Evolutionary conservation across 2,329 filamentous ascomycete genomes (phyloP), one percentile per base, ranked within the genome.

Genomic region (Cladobotryum protrusum): DNA sequence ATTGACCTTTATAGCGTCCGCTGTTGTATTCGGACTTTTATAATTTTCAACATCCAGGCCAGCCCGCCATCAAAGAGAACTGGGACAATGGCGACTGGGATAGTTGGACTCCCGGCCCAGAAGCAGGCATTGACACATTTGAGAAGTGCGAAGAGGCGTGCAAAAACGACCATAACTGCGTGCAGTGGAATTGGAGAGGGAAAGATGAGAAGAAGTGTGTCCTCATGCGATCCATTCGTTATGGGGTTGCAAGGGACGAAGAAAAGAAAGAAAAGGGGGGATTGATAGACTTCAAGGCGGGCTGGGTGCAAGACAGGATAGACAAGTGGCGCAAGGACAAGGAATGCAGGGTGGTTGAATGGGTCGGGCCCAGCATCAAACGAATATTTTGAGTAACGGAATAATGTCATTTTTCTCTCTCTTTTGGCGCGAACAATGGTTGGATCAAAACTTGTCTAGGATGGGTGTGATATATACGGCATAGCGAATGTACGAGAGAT

Each of bases 21-120:
- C 51, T 71, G 5, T 55, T 69, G 1, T 72, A 71, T 47, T 58
- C 63, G 5, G 68, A 71, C 42, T 54, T 70, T 1, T 70, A 60
- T 64, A 58, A 65, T 24, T 65, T 72, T 53, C 59, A 67, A 53
- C 67, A 68, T 42, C 61, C 63, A 4, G 65, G 61, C 5, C 56
- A 60, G 15, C 56, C 50, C 3, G 45, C 50, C 20, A 35, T 54
- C 3, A 45, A 57, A 5, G 52, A 59, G 6, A 56, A 66, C 39
- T 66, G 63, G 63, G 63, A 66, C 20, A 66, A 64, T 29, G 63
- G 61, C 2, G 59, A 65, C 42, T 66, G 62, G 63, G 63, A 64
- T 15, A 53, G 54, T 13, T 64, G 57, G 59, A 45, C 55, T 33
- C 56, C 60, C 2, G 60, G 59, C 1, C 50, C 55, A 2, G 61